phyloP scores from a whole-genome alignment of 2,329 filamentous ascomycete genomes.

The Verticillium longisporum region DNA sequence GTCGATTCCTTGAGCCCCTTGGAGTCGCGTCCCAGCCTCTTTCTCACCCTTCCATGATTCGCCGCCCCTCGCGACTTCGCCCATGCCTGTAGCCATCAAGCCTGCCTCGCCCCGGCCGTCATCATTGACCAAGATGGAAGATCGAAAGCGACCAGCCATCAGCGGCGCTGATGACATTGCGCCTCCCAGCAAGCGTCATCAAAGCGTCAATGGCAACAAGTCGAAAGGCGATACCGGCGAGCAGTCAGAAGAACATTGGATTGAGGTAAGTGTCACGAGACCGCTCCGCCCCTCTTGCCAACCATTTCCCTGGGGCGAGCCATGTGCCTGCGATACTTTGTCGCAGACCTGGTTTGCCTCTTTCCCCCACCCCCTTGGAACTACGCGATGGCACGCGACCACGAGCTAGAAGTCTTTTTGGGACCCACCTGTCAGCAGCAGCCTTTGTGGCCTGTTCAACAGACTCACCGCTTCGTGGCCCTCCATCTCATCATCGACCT shows the following conservation, averaged over 20 bases:
- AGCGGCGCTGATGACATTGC: conserved; percentile 74
- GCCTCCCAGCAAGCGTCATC: conserved; percentile 83
- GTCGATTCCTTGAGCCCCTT: not conserved
- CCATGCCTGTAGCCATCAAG: conserved; percentile 82
- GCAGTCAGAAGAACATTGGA: conserved; percentile 53
- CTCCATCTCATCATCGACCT: no score
- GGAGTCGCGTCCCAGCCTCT: conserved; percentile 18
- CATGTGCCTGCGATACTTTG: conserved; percentile 8
- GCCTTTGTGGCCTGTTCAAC: not conserved
- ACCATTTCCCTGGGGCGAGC: conserved; percentile 4
- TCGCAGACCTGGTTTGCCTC: not conserved
- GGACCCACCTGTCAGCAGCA: not conserved
- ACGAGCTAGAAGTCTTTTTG: not conserved
- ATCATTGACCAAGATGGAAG: conserved; percentile 94
- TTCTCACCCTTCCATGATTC: conserved; percentile 6
- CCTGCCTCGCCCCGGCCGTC: conserved; percentile 67
- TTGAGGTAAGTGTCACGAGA: conserved; percentile 54
- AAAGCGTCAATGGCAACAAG: conserved; percentile 70
- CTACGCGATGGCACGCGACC: not conserved
- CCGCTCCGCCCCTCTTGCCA: conserved; percentile 7
- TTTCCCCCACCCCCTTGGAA: not conserved
- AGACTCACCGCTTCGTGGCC: no score
- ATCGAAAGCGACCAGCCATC: conserved; percentile 91
- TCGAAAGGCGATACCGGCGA: conserved; percentile 48
- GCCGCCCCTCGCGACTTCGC: conserved; percentile 36